phyloP scores from a whole-genome alignment of 1,139 yeast species.

The Geotrichum citri-aurantii region DNA sequence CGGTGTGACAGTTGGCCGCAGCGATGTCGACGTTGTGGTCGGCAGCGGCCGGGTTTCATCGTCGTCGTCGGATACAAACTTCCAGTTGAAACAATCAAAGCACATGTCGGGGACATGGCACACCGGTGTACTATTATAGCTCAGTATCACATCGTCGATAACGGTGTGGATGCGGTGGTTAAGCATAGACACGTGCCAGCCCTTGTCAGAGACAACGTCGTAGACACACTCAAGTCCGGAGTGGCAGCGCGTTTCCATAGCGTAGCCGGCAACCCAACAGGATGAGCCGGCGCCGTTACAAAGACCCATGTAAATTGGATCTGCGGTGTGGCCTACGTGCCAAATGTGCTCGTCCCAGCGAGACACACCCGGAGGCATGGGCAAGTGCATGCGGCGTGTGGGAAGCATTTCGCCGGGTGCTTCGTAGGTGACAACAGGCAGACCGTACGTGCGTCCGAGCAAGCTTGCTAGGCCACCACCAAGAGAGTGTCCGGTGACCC shows the following conservation, averaged over 20 bases:
- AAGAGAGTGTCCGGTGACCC: constrained; percentile 94
- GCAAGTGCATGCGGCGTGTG: constrained; percentile 75
- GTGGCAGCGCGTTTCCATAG: constrained; percentile 96
- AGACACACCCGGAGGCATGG: constrained; percentile 90
- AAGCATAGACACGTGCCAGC: constrained; percentile 85
- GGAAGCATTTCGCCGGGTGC: constrained; percentile 93
- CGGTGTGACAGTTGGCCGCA: constrained; percentile 3
- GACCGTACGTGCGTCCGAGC: constrained; percentile 81
- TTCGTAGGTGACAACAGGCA: constrained; percentile 85
- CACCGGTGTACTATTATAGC: constrained; percentile 69
- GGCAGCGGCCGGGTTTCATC: constrained; percentile 16
- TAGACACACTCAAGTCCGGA: constrained; percentile 84
- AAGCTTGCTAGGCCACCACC: constrained; percentile 87
- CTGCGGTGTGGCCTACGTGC: constrained; percentile 97
- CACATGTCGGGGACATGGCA: constrained; percentile 71
- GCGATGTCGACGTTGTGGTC: constrained; percentile 10
- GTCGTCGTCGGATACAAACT: constrained; percentile 48
- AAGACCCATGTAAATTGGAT: constrained; percentile 94
- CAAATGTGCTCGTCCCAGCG: constrained; percentile 73
- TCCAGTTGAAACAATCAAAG: constrained; percentile 89
- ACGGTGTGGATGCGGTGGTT: constrained; percentile 91
- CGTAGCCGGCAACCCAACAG: constrained; percentile 91
- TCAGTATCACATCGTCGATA: constrained; percentile 69
- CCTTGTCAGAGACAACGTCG: constrained; percentile 82
- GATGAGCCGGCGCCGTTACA: constrained; percentile 92